These are phyloP conservation scores for Picochlorum sp. DNA, from an alignment of 139 green algal genomes.

Conservation along the genomic window DNA sequence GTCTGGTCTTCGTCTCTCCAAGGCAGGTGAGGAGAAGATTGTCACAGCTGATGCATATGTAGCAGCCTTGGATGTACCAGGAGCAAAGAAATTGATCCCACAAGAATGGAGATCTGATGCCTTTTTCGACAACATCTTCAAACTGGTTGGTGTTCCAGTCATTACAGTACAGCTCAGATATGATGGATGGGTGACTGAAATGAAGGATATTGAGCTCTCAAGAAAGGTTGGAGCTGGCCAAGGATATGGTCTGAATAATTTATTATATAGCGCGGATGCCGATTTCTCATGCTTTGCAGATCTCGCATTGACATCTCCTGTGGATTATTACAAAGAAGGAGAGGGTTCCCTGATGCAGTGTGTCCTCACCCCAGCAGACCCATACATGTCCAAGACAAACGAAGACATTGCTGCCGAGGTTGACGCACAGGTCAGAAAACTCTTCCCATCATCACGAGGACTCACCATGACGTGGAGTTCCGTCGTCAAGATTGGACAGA, in stretches of 20 bases:
- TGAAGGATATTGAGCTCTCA: constrained; percentile 48
- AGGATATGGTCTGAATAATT: constrained; percentile 77
- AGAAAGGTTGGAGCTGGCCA: constrained; percentile 20
- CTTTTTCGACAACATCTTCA: constrained; percentile 88
- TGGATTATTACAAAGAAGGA: constrained; percentile 88
- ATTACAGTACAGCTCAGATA: constrained; percentile 97
- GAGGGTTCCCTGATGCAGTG: constrained; percentile 88
- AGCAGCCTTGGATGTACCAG: constrained; percentile 89
- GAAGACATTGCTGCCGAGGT: constrained; percentile 78
- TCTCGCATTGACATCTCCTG: constrained; percentile 79
- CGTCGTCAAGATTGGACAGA: constrained; percentile 93
- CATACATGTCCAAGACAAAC: constrained; percentile 89
- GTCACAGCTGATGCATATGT: constrained; percentile 83
- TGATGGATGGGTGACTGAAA: constrained; percentile 93
- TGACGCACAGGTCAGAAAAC: constrained; percentile 67
- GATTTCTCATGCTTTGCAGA: constrained; percentile 97
- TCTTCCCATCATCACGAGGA: constrained; percentile 78
- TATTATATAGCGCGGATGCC: constrained; percentile 83
- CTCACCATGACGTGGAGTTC: constrained; percentile 71
- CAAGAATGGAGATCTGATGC: constrained; percentile 51
- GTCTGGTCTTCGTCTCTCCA: constrained; percentile 64
- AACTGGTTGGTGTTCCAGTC: constrained; percentile 86
- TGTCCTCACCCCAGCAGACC: constrained; percentile 84
- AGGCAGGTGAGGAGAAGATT: constrained; percentile 39
- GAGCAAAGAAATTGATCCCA: constrained; percentile 82